Percentiles rank a stretch among this genome's conserved stretches.
These are phyloP conservation scores for Phytophthora foliorum DNA, from an alignment of 352 stramenopile species.

Conservation along the genomic window DNA sequence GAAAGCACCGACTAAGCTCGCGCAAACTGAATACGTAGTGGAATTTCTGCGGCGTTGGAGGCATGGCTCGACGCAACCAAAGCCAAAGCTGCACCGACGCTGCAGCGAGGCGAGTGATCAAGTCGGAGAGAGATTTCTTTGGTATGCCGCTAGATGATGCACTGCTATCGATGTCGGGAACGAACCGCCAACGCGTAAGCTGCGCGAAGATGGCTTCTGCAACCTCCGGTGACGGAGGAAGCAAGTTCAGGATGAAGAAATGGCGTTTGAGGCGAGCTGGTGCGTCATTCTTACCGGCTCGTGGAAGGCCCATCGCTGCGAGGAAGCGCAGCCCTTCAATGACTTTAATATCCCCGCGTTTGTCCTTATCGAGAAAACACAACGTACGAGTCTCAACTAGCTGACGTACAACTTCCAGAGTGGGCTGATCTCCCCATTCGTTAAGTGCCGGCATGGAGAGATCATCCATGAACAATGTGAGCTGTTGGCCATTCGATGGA, in stretches of 20 bases:
- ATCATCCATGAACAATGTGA: slow-evolving; percentile 88
- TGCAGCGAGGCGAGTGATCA: slow-evolving; percentile 53
- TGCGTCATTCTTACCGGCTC: slow-evolving; percentile 84
- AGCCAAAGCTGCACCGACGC: slow-evolving; percentile 75
- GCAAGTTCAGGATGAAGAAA: slow-evolving; percentile 91
- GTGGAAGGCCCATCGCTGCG: slow-evolving; percentile 68
- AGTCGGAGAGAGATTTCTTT: slow-evolving; percentile 53
- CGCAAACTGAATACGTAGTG: slow-evolving; percentile 88
- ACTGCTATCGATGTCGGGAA: slow-evolving; percentile 30
- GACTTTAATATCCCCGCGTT: slow-evolving; percentile 81
- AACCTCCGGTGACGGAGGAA: slow-evolving; percentile 74
- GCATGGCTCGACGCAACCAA: slow-evolving; percentile 74
- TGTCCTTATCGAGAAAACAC: slow-evolving; percentile 89
- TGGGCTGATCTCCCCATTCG: slow-evolving; percentile 80
- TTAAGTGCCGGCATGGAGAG: slow-evolving; percentile 76
- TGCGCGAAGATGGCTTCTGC: slow-evolving; percentile 91
- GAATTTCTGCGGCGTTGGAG: slow-evolving; percentile 84
- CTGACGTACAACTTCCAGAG: slow-evolving; percentile 79
- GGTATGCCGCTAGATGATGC: slow-evolving; percentile 13
- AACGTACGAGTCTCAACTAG: slow-evolving; percentile 73
- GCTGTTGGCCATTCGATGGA: slow-evolving; percentile 69
- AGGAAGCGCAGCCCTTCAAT: slow-evolving; percentile 80
- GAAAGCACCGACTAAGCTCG: slow-evolving; percentile 79
- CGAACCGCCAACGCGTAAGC: slow-evolving; percentile 72
- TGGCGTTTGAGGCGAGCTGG: slow-evolving; percentile 92